Percentiles rank a stretch among this genome's conserved stretches.
Evolutionary conservation across 139 green algal species (phyloP).

Genomic region (Medakamo hakoo): DNA sequence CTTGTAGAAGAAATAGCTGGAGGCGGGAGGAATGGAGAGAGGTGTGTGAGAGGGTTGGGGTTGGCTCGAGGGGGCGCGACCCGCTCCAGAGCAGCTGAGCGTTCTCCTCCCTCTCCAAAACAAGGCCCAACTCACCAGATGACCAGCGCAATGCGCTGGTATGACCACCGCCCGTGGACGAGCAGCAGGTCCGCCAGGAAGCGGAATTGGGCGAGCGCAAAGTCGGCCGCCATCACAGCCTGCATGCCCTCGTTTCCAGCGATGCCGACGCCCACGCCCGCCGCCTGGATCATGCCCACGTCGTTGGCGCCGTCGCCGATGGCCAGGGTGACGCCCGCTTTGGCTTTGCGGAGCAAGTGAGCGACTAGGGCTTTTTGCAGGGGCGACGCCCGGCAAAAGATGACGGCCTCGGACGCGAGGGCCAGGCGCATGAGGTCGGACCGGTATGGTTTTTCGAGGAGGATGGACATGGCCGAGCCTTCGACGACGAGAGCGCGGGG

Average conservation of each 20-base stretch:
- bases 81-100: too few species aligned
- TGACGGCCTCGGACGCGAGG: constrained; percentile 31
- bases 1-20: constrained; percentile 47
- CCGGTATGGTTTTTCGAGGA: neutral
- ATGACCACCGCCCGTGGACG: constrained; percentile 67
- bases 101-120: too few species aligned
- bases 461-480: neutral
- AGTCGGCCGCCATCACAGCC: constrained; percentile 76
- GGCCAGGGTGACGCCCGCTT: constrained; percentile 27
- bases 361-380: constrained; percentile 57
- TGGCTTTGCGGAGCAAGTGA: constrained; percentile 37
- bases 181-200: constrained; percentile 77
- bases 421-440: constrained; percentile 19
- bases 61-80: too few species aligned
- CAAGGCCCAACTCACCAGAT: constrained; percentile 7
- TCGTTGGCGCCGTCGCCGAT: constrained; percentile 84
- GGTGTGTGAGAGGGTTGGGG: too few species aligned
- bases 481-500: neutral
- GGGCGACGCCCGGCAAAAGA: constrained; percentile 61
- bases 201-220: constrained; percentile 64
- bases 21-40: neutral
- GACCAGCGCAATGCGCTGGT: constrained; percentile 39
- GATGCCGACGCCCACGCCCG: constrained; percentile 63
- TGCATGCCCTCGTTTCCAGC: constrained; percentile 72
- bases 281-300: constrained; percentile 76